Conservation (phyloP, 305 asterid genomes). For the Nicotiana rustica region DNA sequence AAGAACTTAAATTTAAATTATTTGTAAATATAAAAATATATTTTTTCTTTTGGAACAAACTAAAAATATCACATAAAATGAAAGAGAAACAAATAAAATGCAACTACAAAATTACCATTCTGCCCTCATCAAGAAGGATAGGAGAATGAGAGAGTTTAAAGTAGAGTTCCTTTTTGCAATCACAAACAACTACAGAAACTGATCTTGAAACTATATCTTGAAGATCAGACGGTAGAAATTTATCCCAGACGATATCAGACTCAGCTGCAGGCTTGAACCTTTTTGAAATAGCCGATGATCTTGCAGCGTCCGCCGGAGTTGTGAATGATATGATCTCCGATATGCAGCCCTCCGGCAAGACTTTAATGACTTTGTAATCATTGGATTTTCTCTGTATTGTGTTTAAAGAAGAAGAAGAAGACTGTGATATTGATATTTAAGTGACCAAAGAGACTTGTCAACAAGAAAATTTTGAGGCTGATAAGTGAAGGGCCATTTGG, state of each 20-base stretch:
- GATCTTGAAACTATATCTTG: slow-evolving; percentile 36
- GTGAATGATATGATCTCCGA: slow-evolving; percentile 48
- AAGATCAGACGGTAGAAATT: slow-evolving; percentile 53
- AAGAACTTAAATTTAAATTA: too few relatives aligned
- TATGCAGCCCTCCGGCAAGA: slow-evolving; percentile 49
- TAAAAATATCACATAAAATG: too few relatives aligned
- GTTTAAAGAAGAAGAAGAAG: background rate
- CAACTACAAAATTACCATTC: slow-evolving; percentile 32
- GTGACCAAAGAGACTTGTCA: background rate
- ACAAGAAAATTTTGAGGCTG: background rate
- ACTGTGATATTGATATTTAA: background rate
- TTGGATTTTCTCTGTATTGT: background rate
- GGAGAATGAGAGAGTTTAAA: slow-evolving; percentile 34
- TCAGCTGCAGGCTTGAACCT: slow-evolving; percentile 48
- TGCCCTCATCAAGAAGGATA: slow-evolving; percentile 37
- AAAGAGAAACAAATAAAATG: background rate
- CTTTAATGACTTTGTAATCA: background rate
- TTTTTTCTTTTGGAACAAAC: background rate
- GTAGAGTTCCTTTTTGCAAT: slow-evolving; percentile 42
- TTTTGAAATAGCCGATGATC: slow-evolving; percentile 44
- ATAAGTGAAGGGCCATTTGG: too few relatives aligned
- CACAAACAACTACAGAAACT: slow-evolving; percentile 22
- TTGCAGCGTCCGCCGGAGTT: slow-evolving; percentile 46
- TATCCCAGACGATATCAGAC: slow-evolving; percentile 54
- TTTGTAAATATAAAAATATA: too few relatives aligned